Conservation (phyloP, 176 grass and related monocot genomes). For the Eragrostis nindensis region DNA sequence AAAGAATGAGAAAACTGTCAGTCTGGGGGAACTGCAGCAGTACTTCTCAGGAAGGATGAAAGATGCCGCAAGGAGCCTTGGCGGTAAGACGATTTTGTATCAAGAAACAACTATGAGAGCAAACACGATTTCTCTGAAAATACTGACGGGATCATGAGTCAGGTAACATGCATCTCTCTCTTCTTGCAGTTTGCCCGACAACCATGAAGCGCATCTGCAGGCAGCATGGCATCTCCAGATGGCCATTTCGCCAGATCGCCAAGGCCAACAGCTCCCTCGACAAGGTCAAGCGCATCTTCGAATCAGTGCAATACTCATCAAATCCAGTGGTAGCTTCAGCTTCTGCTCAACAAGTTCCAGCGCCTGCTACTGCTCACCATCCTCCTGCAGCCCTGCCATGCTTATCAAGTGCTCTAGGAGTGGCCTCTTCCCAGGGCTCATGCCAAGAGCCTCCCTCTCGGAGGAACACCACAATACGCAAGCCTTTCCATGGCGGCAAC, state of each 20-base stretch:
- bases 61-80: conserved; percentile 80
- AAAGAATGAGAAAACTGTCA: conserved; percentile 73
- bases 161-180: background rate
- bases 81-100: conserved; percentile 47
- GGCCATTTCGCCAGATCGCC: conserved; percentile 90
- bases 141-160: background rate
- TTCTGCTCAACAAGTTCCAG: conserved; percentile 26
- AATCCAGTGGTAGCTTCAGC: background rate
- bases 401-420: conserved; percentile 24
- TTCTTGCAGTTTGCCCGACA: conserved; percentile 76
- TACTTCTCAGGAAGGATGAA: conserved; percentile 90
- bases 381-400: conserved; percentile 8
- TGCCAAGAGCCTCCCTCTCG: conserved; percentile 47
- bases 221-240: conserved; percentile 82
- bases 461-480: background rate
- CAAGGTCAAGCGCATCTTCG: conserved; percentile 71
- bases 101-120: background rate
- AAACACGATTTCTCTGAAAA: background rate
- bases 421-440: conserved; percentile 69
- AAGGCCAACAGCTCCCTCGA: conserved; percentile 77
- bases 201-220: conserved; percentile 98
- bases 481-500: background rate
- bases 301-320: conserved; percentile 53
- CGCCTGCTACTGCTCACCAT: background rate
- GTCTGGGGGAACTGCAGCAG: conserved; percentile 61